A percentile compares a stretch with the other conserved stretches of the same genome.
These are phyloP conservation scores for Fragosphaeria purpurea DNA, from an alignment of 2,329 filamentous ascomycete genomes.

Conservation along the genomic window DNA sequence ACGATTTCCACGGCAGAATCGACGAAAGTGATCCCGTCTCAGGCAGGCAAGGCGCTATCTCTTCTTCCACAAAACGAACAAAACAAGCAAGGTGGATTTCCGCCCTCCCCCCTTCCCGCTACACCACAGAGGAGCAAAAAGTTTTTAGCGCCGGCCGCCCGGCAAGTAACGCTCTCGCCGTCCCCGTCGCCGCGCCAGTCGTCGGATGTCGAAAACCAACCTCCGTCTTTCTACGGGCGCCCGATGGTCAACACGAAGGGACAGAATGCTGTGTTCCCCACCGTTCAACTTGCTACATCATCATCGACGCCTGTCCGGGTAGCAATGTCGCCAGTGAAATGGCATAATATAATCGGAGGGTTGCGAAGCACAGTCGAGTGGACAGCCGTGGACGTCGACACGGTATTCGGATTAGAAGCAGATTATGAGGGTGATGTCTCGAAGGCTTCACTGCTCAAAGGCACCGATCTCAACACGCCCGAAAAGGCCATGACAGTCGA, in stretches of 20 bases:
- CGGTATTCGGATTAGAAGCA: constrained; percentile 42
- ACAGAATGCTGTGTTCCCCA: constrained; percentile 38
- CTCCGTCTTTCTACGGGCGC: constrained; percentile 50
- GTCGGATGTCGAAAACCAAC: constrained; percentile 71
- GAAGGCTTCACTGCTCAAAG: constrained; percentile 33
- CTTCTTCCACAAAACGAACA: constrained; percentile 13
- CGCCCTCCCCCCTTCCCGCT: constrained; percentile 16
- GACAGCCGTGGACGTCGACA: constrained; percentile 67
- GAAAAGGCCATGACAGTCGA: constrained; percentile 90
- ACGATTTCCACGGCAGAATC: background rate
- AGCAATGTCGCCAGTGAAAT: constrained; percentile 43
- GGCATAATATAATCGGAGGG: constrained; percentile 37
- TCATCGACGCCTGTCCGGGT: constrained; percentile 35
- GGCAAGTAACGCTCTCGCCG: constrained; percentile 46
- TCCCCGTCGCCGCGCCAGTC: constrained; percentile 59
- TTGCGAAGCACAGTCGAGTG: constrained; percentile 54
- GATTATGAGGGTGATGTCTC: too few relatives aligned
- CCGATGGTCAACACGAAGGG: constrained; percentile 23
- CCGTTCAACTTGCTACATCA: constrained; percentile 20
- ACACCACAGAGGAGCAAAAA: constrained; percentile 30
- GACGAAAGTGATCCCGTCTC: background rate
- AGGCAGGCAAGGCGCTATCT: constrained; percentile 20
- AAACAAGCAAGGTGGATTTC: constrained; percentile 8
- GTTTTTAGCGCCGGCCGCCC: constrained; percentile 30
- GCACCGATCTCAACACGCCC: constrained; percentile 54